Evolutionary conservation across 257 asterid genomes (phyloP).

Genomic region (Leptodermis oblonga): DNA sequence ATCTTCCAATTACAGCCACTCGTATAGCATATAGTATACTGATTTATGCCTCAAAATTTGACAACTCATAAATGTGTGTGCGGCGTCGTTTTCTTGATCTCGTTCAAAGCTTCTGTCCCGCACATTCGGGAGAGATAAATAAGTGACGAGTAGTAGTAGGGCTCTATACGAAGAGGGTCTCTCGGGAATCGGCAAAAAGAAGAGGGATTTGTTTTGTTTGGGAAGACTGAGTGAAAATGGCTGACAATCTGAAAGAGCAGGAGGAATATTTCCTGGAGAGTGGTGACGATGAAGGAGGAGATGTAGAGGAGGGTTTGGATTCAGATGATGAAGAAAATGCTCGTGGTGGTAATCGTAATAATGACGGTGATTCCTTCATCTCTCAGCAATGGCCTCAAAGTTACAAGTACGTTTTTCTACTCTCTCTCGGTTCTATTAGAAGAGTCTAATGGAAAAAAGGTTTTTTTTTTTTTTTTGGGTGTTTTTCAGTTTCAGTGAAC

Average conservation of each 20-base stretch:
- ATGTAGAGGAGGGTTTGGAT: constrained; percentile 29
- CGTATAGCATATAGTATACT: too few relatives aligned
- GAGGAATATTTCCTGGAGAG: constrained; percentile 35
- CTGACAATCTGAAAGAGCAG: constrained; percentile 26
- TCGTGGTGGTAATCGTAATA: constrained; percentile 21
- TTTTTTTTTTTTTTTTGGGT: background rate
- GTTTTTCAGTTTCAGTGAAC: background rate
- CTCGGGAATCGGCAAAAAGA: background rate
- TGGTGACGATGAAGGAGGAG: constrained; percentile 32
- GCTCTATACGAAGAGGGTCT: background rate
- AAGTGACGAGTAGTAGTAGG: background rate
- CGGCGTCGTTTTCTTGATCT: background rate
- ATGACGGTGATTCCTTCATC: constrained; percentile 38
- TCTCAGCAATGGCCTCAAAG: constrained; percentile 97
- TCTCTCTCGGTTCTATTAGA: too few relatives aligned
- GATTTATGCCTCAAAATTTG: background rate
- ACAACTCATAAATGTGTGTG: too few relatives aligned
- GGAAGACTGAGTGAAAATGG: constrained; percentile 26
- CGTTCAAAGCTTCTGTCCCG: background rate
- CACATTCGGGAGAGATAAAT: background rate
- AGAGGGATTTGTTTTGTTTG: background rate
- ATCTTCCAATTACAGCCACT: constrained; percentile 8
- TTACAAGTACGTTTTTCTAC: constrained; percentile 41
- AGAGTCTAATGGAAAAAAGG: too few relatives aligned
- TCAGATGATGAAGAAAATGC: constrained; percentile 33